Evolutionary conservation across 345 rosid genomes (phyloP).

Genomic region (Physaria fendleri): DNA sequence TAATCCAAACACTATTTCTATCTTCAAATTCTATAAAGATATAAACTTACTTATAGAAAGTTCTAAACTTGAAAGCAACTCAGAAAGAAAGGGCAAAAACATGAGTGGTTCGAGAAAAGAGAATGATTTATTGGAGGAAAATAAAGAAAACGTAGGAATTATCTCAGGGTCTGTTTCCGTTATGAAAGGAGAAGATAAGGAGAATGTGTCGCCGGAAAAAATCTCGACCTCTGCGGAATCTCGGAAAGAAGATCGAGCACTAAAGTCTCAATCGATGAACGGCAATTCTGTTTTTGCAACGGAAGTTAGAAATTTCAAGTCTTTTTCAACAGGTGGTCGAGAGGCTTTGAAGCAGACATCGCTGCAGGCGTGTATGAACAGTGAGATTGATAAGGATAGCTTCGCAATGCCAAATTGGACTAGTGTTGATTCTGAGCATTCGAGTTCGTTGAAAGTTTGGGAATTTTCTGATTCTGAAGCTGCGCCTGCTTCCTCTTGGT

Average conservation of each 20-base stretch:
- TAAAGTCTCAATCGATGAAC: slow-evolving; percentile 39
- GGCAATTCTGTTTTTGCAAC: slow-evolving; percentile 32
- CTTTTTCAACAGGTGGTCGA: slow-evolving; percentile 49
- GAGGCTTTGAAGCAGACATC: slow-evolving; percentile 64
- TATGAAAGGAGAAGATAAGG: slow-evolving; percentile 36
- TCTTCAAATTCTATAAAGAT: slow-evolving; percentile 11
- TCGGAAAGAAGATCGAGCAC: slow-evolving; percentile 21
- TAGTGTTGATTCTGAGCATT: slow-evolving; percentile 56
- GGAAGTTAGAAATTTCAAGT: slow-evolving; percentile 38
- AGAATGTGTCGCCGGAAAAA: slow-evolving; percentile 35
- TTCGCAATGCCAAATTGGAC: slow-evolving; percentile 55
- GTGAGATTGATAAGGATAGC: slow-evolving; percentile 46
- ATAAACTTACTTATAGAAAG: slow-evolving; percentile 4
- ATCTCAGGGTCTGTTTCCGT: too few relatives aligned
- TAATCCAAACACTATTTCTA: neutral
- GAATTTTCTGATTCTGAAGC: slow-evolving; percentile 91
- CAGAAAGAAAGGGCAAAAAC: slow-evolving; percentile 6
- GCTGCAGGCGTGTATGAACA: slow-evolving; percentile 60
- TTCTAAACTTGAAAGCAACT: slow-evolving; percentile 12
- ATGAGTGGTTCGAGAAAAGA: slow-evolving; percentile 22
- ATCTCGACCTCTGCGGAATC: slow-evolving; percentile 16
- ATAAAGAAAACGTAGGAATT: slow-evolving; percentile 51
- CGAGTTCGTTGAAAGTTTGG: slow-evolving; percentile 69
- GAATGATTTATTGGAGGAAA: slow-evolving; percentile 16
- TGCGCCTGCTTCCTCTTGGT: slow-evolving; percentile 96